Base-by-base conservation (phyloP, 805 yeast genomes). In the Danielia reshetovae region DNA sequence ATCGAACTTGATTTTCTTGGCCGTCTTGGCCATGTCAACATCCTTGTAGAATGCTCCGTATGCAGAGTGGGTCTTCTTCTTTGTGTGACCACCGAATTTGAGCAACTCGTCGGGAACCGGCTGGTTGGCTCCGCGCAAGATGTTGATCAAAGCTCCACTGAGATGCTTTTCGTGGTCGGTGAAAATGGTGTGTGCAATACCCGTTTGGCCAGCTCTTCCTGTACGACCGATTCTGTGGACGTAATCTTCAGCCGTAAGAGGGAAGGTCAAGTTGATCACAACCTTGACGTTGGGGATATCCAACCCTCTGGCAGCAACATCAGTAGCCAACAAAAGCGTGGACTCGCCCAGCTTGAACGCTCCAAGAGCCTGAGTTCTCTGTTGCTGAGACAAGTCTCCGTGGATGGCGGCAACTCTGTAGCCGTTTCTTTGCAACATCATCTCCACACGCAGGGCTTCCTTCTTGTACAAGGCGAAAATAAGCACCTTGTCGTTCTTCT, bases 151-250 rank as follows among this genome's bases (percentile, higher is more conserved):
- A 3, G 95, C 97, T 45, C 98, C 97, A 40, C 95, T 83, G 34
- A 93, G 73, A 60, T 90, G 97, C 60, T 93, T 93, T 60, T 93
- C 97, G 54, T 88, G 93, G 46, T 89, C 97, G 6, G 98, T 93
- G 69, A 93, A 93, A 29, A 93, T 70, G 2, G 99, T 90, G 58
- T 89, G 94, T 11, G 99, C 95, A 44, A 79, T 77, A 55, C 99
- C 99, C 1, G 88, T 73, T 62, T 83, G 85, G 26, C 97, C 97
- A 11, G 97, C 98, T 67, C 97, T 81, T 42, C 97, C 97, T 7
- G 97, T 90, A 72, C 97, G 84, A 43, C 97, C 97, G 49, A 90
- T 90, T 65, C 97, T 78, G 60, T 90, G 97, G 24, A 90, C 97
- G 55, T 90, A 90, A 64, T 90, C 97, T 62, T 90, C 97, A 8